Percentiles rank a stretch among this genome's conserved stretches.
phyloP scores from a whole-genome alignment of 306 rosid species.

The Dalbergia oliveri region DNA sequence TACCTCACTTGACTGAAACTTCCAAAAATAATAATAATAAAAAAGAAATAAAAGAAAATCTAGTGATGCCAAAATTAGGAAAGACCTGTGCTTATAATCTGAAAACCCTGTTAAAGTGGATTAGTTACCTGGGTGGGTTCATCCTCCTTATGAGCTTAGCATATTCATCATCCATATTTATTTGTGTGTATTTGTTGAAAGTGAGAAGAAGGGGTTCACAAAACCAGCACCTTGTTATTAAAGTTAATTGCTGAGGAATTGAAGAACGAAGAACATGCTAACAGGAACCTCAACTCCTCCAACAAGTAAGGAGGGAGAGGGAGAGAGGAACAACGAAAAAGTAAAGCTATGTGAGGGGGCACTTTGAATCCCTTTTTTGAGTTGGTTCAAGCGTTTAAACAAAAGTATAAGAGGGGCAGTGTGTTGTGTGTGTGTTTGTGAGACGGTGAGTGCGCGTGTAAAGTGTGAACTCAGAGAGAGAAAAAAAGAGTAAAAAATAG shows the following conservation, averaged over 20 bases:
- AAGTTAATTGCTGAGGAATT: neutral
- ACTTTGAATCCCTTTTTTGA: slow-evolving; percentile 39
- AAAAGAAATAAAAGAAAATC: neutral
- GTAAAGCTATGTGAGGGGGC: slow-evolving; percentile 25
- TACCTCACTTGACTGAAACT: neutral
- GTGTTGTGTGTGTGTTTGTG: neutral
- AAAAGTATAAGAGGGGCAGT: neutral
- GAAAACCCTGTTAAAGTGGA: neutral
- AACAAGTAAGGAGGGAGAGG: slow-evolving; percentile 38
- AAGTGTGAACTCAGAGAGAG: neutral
- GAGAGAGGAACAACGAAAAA: neutral
- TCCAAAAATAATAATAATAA: neutral
- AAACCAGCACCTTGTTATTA: neutral
- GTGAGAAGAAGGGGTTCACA: slow-evolving; percentile 1
- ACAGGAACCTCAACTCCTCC: slow-evolving; percentile 26
- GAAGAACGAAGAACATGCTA: neutral
- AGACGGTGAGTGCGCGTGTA: neutral
- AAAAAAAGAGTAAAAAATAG: neutral
- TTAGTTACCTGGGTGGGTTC: slow-evolving; percentile 54
- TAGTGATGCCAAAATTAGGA: slow-evolving; percentile 17
- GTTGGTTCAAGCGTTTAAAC: slow-evolving; percentile 21
- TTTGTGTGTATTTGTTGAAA: slow-evolving; percentile 15
- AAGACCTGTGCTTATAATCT: neutral
- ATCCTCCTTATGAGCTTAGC: slow-evolving; percentile 60
- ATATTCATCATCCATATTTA: slow-evolving; percentile 55